Base-by-base conservation (phyloP, 2,329 filamentous ascomycete species). In the Xylariaceae sp. region DNA sequence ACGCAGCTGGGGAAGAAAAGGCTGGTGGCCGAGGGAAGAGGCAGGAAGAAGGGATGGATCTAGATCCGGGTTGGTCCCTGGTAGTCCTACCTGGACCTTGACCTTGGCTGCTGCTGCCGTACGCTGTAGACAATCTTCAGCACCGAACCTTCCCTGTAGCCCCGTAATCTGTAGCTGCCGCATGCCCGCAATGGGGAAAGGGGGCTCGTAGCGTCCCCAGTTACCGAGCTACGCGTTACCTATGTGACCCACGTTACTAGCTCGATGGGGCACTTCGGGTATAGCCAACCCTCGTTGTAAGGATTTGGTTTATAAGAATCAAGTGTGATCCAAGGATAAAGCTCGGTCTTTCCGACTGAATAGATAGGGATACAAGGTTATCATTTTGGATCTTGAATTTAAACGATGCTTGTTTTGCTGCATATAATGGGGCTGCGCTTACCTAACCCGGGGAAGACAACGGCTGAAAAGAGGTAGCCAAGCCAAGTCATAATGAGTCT, bases 1-100 rank as follows among this genome's bases (percentile, higher is more conserved):
- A 63, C 63, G 58, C 56, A 59, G 54, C 52, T 58, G 51, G 3
- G 23, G 3, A 30, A 30, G 42, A 54, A 57, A 57, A 52, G 58
- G 52, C 56, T 57, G 59, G 59, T 52, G 17, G 17, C 17, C 48
- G 59, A 59, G 56, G 47, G 58, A 57, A 60, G 60, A 55, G 63
- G 58, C 57, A 58, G 57, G 63, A 62, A 39, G 45, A 45, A 51
- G 53, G 54, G 54, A 60, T 55, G 48, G 55, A 44, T 42, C 57
- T 45, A n/a, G 42, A 15, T n/a, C 13, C n/a, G 13, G 42, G 13
- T 45, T 51, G 57, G 60, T 57, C 60, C 47, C 48, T 62, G 23
- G 23, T 30, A 30, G 23, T 30, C 23, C 23, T 30, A 18, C 17
- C 5, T 4, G 23, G 23, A 30, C 23, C 23, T 30, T 30, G 23